Percentiles rank a stretch among this genome's conserved stretches.
Evolutionary conservation across 2,329 filamentous ascomycete species (phyloP).

Genomic region (Delphinella strobiligena): DNA sequence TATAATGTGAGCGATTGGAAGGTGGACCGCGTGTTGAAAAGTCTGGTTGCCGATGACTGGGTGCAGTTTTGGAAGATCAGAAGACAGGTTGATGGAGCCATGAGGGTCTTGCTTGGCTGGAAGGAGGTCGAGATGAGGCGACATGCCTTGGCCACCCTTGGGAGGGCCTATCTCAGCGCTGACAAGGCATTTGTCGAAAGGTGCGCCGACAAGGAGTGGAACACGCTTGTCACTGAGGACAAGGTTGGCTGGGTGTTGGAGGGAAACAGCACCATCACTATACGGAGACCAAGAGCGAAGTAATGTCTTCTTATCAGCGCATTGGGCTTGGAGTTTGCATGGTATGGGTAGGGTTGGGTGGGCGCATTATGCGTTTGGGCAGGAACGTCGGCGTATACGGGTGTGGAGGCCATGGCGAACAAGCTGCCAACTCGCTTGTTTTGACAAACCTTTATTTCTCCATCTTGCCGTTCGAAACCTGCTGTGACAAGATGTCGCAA

Average conservation of each 20-base stretch:
- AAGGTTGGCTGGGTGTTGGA: conserved; percentile 79
- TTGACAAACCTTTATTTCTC: no score
- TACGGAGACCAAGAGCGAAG: conserved; percentile 6
- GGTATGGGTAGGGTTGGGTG: no score
- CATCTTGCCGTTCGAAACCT: no score
- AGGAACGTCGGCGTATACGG: no score
- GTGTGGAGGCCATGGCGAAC: no score
- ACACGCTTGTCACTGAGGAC: conserved; percentile 52
- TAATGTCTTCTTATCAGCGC: not conserved
- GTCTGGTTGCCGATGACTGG: conserved; percentile 74
- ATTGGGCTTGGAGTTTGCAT: not conserved
- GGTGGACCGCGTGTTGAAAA: conserved; percentile 55
- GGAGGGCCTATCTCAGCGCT: conserved; percentile 65
- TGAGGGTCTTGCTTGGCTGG: conserved; percentile 68
- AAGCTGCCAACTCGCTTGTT: no score
- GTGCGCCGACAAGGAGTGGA: conserved; percentile 59
- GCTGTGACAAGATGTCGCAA: no score
- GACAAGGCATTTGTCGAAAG: conserved; percentile 58
- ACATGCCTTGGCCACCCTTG: conserved; percentile 77
- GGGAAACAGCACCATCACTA: conserved; percentile 26
- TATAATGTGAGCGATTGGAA: conserved; percentile 49
- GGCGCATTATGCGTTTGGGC: no score
- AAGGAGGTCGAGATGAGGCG: conserved; percentile 61
- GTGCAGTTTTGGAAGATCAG: conserved; percentile 62
- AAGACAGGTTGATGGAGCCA: conserved; percentile 65